A percentile compares a stretch with the other conserved stretches of the same genome.
Conservation (phyloP, 768 basidiomycete genomes). For the Russula abietina region DNA sequence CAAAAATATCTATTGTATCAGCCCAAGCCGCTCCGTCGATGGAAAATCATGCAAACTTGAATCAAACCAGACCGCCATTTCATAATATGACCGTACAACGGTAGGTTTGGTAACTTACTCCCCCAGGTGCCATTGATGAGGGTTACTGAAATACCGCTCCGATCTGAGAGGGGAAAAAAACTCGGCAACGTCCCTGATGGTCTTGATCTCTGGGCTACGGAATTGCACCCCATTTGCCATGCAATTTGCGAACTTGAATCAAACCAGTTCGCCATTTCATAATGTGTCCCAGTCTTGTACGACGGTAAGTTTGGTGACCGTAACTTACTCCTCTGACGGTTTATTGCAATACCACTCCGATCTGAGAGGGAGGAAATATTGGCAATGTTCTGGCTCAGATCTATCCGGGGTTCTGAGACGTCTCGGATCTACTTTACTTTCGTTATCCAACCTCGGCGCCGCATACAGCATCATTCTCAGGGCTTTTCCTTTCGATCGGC, state of each 20-base stretch:
- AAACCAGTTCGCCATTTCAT: no score
- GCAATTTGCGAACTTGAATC: no score
- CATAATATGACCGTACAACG: background rate
- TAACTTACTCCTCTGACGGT: no score
- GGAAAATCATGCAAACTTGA: background rate
- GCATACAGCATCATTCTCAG: background rate
- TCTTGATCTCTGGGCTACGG: no score
- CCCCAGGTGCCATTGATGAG: background rate
- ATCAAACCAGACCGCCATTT: background rate
- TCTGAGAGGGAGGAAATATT: no score
- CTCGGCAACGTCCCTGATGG: background rate
- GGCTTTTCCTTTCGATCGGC: background rate
- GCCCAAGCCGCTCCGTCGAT: background rate
- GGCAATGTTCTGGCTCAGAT: no score
- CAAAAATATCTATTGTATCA: background rate
- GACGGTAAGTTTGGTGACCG: no score
- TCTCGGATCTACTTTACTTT: background rate
- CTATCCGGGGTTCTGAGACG: background rate
- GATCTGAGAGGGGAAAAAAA: background rate
- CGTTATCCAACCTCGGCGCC: background rate
- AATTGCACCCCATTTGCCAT: no score
- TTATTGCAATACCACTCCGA: no score
- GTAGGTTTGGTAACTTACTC: background rate
- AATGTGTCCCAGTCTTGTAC: no score
- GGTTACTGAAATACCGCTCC: background rate